Evolutionary conservation across 177 flowering plant genomes (phyloP).

Genomic region (Vitis hybrid): DNA sequence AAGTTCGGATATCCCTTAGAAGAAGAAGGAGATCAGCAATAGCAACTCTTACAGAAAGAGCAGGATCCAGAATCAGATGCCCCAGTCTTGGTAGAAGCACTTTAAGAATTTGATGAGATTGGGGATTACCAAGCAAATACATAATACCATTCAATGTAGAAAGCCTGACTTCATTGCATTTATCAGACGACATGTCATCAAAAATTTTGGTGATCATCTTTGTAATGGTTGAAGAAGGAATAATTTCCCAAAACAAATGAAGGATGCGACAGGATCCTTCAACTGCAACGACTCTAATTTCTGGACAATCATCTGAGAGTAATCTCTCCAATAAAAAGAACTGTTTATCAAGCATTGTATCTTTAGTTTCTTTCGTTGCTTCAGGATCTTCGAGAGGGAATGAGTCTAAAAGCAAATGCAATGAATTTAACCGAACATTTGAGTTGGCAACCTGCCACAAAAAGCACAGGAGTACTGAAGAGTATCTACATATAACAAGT

Average conservation of each 20-base stretch:
- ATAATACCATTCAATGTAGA: slow-evolving; percentile 76
- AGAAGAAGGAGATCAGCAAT: slow-evolving; percentile 74
- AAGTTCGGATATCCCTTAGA: slow-evolving; percentile 52
- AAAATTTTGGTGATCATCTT: slow-evolving; percentile 64
- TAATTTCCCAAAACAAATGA: slow-evolving; percentile 89
- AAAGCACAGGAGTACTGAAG: neutral
- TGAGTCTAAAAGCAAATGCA: slow-evolving; percentile 84
- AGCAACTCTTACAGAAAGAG: slow-evolving; percentile 58
- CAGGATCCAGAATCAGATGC: slow-evolving; percentile 63
- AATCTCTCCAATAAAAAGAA: slow-evolving; percentile 76
- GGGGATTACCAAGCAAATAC: slow-evolving; percentile 92
- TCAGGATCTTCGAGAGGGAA: slow-evolving; percentile 98
- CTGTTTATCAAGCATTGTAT: slow-evolving; percentile 70
- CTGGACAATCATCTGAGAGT: slow-evolving; percentile 84
- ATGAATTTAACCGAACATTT: slow-evolving; percentile 90
- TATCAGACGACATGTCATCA: slow-evolving; percentile 71
- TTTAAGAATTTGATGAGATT: slow-evolving; percentile 85
- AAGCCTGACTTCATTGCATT: slow-evolving; percentile 72
- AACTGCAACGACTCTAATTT: slow-evolving; percentile 82
- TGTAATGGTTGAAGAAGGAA: slow-evolving; percentile 76
- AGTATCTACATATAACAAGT: neutral
- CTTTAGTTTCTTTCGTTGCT: slow-evolving; percentile 83
- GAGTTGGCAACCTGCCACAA: slow-evolving; percentile 86
- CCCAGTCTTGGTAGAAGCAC: slow-evolving; percentile 88
- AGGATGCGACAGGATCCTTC: slow-evolving; percentile 93